Evolutionary conservation across 2,329 filamentous ascomycete species (phyloP).

Genomic region (Aspergillus bombycis): DNA sequence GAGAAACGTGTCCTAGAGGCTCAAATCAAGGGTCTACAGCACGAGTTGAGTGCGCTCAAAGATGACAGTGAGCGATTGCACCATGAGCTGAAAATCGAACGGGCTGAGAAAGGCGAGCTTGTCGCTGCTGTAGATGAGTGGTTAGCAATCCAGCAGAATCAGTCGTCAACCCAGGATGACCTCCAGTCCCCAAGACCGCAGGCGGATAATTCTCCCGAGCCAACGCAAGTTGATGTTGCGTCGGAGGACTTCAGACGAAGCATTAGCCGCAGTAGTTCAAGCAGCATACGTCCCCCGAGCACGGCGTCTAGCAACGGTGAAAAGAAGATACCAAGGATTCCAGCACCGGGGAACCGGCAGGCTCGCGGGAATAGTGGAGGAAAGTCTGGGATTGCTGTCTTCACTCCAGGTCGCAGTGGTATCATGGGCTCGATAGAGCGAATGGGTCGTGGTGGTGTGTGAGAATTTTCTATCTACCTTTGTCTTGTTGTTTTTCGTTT

Average conservation of each 20-base stretch:
- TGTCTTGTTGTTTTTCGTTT: neutral
- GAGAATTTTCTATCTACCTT: neutral
- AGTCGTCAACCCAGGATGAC: constrained; percentile 11
- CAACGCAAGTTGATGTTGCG: constrained; percentile 14
- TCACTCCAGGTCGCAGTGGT: constrained; percentile 61
- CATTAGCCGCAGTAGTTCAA: constrained; percentile 31
- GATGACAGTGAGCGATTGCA: constrained; percentile 68
- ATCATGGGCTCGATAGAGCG: constrained; percentile 86
- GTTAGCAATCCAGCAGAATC: constrained; percentile 44
- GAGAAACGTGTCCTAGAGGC: constrained; percentile 72
- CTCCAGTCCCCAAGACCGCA: constrained; percentile 4
- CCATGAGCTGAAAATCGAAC: constrained; percentile 59
- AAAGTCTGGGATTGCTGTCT: constrained; percentile 41
- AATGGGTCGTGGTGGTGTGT: constrained; percentile 66
- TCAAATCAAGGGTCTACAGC: constrained; percentile 73
- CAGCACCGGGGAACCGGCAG: constrained; percentile 32
- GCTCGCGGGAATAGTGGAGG: constrained; percentile 40
- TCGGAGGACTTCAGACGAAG: constrained; percentile 28
- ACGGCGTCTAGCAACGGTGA: constrained; percentile 27
- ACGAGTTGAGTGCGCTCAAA: constrained; percentile 71
- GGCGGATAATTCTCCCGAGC: constrained; percentile 17
- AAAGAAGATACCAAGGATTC: constrained; percentile 36
- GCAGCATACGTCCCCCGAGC: constrained; percentile 36
- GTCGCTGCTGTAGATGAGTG: constrained; percentile 53
- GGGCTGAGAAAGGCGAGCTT: constrained; percentile 51